Base-by-base conservation (phyloP, 495 filamentous ascomycete species). In the Daldinia decipiens region DNA sequence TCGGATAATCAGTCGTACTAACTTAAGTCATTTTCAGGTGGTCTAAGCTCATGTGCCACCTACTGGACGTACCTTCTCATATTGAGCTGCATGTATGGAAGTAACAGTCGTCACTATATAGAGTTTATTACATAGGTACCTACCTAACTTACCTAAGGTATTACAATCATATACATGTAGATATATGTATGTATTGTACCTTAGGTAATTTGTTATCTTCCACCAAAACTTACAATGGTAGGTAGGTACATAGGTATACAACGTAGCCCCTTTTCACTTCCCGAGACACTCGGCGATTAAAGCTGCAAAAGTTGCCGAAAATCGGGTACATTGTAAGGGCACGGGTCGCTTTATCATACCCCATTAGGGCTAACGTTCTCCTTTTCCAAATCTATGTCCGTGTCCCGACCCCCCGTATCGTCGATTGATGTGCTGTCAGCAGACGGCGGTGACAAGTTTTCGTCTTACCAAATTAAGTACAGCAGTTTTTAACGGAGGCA, bases 291-390 rank as follows among this genome's bases (percentile, higher is more conserved):
- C 29, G 27, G 53, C 26, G 31, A 19, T 32, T n/a, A 29, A 55
- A 11, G 12, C 11, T 17, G 24, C 8, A 17, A 39, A 39, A 38
- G 54, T 57, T 36, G 21, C 19, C 21, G 56, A 59, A 43, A 21
- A 63, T 59, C 59, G 31, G 47, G 36, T 60, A 38, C 27, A 65
- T 65, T 26, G 19, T 40, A 60, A 58, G 21, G 51, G 65, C 40
- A 55, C 29, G 21, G 19, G 50, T 72, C 70, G 70, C 60, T 39
- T 58, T 58, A 65, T 72, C 3, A 59, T 65, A 57, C 70, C 70
- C 40, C 19, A 57, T 72, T 68, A 29, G 56, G 70, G 4, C 13
- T 50, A 24, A n/a, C 29, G 12, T n/a, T 53, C 27, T 53, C 26
- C 26, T 53, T 53, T 31, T 53, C 26, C 17, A n/a, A 31, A 31